A percentile compares a stretch with the other conserved stretches of the same genome.
Evolutionary conservation across 2,329 filamentous ascomycete species (phyloP).

Genomic region (Trichoderma guizhouense): DNA sequence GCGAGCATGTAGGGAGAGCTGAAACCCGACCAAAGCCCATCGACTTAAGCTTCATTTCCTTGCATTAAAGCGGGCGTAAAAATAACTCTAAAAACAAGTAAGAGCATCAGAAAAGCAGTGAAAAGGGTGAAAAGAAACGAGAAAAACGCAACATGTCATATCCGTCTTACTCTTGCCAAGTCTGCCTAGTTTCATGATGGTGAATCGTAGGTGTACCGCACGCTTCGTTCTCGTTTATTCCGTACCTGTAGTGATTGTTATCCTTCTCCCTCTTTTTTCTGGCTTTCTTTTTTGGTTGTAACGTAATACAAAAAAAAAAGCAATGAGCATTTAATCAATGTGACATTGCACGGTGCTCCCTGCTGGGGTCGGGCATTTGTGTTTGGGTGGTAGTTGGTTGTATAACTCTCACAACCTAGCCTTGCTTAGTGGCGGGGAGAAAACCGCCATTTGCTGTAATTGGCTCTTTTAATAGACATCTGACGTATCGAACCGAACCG

Average conservation of each 20-base stretch:
- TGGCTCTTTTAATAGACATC: not conserved
- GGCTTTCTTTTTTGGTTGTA: not conserved
- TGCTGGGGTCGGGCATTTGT: not conserved
- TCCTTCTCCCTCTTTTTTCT: too few relatives aligned
- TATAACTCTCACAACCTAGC: not conserved
- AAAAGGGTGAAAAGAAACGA: not conserved
- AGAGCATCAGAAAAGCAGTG: not conserved
- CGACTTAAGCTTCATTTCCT: not conserved
- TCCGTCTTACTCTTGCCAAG: not conserved
- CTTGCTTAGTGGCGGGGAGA: not conserved
- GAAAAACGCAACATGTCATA: not conserved
- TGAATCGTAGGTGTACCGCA: not conserved
- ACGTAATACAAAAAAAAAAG: not conserved
- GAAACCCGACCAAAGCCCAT: not conserved
- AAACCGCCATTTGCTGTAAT: not conserved
- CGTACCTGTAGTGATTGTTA: not conserved
- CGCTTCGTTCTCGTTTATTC: not conserved
- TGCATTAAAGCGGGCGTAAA: not conserved
- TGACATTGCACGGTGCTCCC: not conserved
- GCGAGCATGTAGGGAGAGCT: not conserved
- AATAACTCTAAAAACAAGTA: not conserved
- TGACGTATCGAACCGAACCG: not conserved
- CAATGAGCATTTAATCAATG: not conserved
- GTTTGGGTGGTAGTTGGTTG: not conserved
- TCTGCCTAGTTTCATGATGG: not conserved